These are phyloP conservation scores for Auriscalpium vulgare DNA, from an alignment of 768 basidiomycete species.

Conservation along the genomic window DNA sequence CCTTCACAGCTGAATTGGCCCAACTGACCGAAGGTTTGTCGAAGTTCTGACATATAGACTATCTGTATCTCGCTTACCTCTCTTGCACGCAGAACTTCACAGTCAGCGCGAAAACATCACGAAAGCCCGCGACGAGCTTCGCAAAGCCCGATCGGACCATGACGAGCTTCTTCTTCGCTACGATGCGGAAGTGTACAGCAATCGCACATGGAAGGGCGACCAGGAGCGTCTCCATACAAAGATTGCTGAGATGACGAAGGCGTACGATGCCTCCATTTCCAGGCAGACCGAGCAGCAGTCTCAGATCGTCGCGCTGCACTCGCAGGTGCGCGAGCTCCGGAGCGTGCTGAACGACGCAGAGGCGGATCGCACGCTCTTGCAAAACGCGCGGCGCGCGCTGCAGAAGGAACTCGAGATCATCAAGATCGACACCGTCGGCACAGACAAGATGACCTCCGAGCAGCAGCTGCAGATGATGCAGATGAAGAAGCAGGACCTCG, in stretches of 20 bases:
- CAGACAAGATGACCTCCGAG: conserved; percentile 61
- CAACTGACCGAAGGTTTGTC: conserved; percentile 68
- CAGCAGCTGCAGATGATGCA: conserved; percentile 68
- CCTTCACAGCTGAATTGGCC: conserved; percentile 57
- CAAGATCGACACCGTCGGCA: conserved; percentile 66
- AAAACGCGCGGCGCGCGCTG: conserved; percentile 73
- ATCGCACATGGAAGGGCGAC: conserved; percentile 80
- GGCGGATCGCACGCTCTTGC: conserved; percentile 67
- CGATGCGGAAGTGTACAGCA: conserved; percentile 72
- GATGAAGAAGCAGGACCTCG: conserved; percentile 76
- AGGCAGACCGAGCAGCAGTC: conserved; percentile 77
- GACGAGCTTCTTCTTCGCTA: conserved; percentile 68
- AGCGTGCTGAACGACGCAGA: conserved; percentile 80
- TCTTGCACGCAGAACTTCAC: conserved; percentile 49
- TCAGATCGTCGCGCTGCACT: conserved; percentile 77
- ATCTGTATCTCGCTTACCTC: background rate
- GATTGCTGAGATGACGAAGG: conserved; percentile 66
- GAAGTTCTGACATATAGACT: background rate
- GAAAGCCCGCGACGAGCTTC: conserved; percentile 71
- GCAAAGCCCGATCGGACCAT: conserved; percentile 67
- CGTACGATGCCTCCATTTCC: conserved; percentile 63
- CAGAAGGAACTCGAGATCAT: conserved; percentile 78
- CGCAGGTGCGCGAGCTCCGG: conserved; percentile 79
- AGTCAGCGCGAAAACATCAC: conserved; percentile 71
- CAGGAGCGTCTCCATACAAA: conserved; percentile 81